Percentiles rank a stretch among this genome's conserved stretches.
phyloP scores from a whole-genome alignment of 164 flowering plant species.

The Protea cynaroides region DNA sequence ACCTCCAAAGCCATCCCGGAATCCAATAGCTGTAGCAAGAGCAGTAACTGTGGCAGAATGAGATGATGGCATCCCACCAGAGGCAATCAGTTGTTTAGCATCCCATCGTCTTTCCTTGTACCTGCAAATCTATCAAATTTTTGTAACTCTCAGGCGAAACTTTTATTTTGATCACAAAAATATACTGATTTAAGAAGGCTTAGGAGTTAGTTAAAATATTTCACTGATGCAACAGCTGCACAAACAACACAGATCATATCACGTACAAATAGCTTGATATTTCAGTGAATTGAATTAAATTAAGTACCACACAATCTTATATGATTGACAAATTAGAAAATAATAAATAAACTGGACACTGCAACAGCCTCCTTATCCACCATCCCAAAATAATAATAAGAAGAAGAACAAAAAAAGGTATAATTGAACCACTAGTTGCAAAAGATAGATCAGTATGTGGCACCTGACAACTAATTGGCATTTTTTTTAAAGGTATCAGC shows the following conservation, averaged over 20 bases:
- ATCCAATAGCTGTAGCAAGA: slow-evolving; percentile 70
- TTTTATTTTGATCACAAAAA: not conserved
- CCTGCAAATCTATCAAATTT: slow-evolving; percentile 61
- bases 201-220: not conserved
- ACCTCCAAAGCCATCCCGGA: slow-evolving; percentile 82
- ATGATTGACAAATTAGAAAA: too few relatives aligned
- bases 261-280: not conserved
- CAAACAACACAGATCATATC: not conserved
- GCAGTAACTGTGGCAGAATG: slow-evolving; percentile 94
- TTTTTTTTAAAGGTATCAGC: too few relatives aligned
- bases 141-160: slow-evolving; percentile 32
- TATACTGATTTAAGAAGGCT: not conserved
- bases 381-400: too few relatives aligned
- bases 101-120: slow-evolving; percentile 83
- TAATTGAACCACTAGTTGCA: too few relatives aligned
- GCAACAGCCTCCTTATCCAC: too few relatives aligned
- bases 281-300: too few relatives aligned
- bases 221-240: not conserved
- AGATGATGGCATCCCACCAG: slow-evolving; percentile 99
- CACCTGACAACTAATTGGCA: too few relatives aligned
- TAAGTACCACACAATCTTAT: too few relatives aligned
- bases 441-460: too few relatives aligned
- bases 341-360: too few relatives aligned
- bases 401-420: too few relatives aligned
- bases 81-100: slow-evolving; percentile 59